A percentile compares a stretch with the other conserved stretches of the same genome.
Evolutionary conservation across 768 basidiomycete genomes (phyloP).

Genomic region (Boletus edulis): DNA sequence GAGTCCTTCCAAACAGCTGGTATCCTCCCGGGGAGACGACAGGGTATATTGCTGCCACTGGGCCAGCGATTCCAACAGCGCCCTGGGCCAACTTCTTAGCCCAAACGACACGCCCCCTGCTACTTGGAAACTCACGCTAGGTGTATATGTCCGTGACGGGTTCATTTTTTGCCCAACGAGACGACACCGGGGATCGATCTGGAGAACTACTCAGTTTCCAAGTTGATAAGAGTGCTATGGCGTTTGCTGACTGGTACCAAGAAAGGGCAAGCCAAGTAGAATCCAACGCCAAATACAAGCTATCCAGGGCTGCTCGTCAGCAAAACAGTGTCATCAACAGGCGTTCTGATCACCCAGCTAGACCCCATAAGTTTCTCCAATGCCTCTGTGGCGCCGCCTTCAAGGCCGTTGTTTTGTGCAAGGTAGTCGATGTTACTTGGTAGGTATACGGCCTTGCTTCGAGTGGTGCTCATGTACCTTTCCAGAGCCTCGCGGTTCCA

Average conservation of each 20-base stretch:
- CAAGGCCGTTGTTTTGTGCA: conserved; percentile 58
- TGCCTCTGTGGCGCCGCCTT: conserved; percentile 41
- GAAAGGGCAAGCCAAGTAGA: conserved; percentile 65
- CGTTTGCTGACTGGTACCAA: conserved; percentile 47
- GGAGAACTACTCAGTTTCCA: not conserved
- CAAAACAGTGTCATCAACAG: not conserved
- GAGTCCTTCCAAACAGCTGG: conserved; percentile 59
- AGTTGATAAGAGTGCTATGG: too few relatives aligned
- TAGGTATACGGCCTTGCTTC: conserved; percentile 61
- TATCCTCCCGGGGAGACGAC: conserved; percentile 66
- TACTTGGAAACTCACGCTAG: conserved; percentile 39
- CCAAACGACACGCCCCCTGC: not conserved
- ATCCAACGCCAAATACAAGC: conserved; percentile 63
- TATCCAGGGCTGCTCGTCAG: conserved; percentile 25
- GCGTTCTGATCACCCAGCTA: conserved; percentile 42
- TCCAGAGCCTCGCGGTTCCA: conserved; percentile 55
- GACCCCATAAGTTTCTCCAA: conserved; percentile 45
- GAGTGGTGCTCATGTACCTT: conserved; percentile 53
- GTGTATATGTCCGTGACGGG: conserved; percentile 65
- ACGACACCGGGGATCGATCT: conserved; percentile 59
- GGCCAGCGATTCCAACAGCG: conserved; percentile 68
- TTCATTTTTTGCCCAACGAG: conserved; percentile 75
- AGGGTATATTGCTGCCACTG: conserved; percentile 64
- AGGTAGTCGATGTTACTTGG: conserved; percentile 70
- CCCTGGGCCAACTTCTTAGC: conserved; percentile 38